Conservation (phyloP, 2,329 filamentous ascomycete genomes). For the Tolypocladium amazonense region DNA sequence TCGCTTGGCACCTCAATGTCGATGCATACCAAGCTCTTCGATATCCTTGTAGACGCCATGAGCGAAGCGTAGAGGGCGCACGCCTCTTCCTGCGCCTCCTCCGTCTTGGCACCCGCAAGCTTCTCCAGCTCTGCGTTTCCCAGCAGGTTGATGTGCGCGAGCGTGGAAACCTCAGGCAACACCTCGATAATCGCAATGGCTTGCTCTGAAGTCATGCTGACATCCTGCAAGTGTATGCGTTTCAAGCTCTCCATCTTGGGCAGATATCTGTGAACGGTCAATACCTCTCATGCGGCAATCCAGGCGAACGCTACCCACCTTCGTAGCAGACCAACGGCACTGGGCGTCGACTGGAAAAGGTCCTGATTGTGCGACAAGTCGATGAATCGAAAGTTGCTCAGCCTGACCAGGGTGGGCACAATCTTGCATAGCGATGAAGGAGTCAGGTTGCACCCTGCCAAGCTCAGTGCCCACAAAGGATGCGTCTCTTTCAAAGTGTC, state of each 20-base stretch:
- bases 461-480: constrained; percentile 68
- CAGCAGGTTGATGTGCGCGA: constrained; percentile 80
- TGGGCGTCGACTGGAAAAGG: constrained; percentile 66
- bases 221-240: constrained; percentile 77
- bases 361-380: constrained; percentile 84
- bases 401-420: constrained; percentile 58
- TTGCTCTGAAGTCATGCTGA: constrained; percentile 75
- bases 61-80: constrained; percentile 88
- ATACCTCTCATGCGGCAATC: background rate
- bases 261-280: constrained; percentile 45
- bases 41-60: constrained; percentile 77
- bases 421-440: constrained; percentile 63
- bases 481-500: constrained; percentile 40
- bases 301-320: constrained; percentile 38
- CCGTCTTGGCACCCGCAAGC: constrained; percentile 65
- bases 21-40: constrained; percentile 72
- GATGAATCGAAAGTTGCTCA: constrained; percentile 73
- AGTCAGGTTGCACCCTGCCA: constrained; percentile 76
- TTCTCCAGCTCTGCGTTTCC: constrained; percentile 66
- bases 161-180: constrained; percentile 66
- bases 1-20: constrained; percentile 81
- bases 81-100: constrained; percentile 80
- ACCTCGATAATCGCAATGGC: constrained; percentile 86
- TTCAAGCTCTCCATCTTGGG: constrained; percentile 70
- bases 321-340: constrained; percentile 62